Base-by-base conservation (phyloP, 306 rosid species). In the Cucurbita ficifolia region DNA sequence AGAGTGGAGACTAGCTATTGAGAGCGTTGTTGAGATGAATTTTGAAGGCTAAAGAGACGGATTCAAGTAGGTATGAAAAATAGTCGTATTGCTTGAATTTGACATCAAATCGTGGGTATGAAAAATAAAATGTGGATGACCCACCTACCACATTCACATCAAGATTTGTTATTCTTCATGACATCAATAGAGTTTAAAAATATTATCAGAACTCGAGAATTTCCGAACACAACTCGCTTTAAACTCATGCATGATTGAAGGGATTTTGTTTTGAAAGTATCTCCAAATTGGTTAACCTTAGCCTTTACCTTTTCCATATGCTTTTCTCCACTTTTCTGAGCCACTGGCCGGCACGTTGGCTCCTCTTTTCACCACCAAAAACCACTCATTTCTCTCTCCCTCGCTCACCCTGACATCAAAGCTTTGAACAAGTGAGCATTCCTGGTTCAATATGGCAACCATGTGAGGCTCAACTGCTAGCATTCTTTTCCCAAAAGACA, bases 181-280 rank as follows among this genome's bases (percentile, higher is more conserved):
- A 29, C 33, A 2, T 29, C 33, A 29, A 29, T 3, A 2, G 33
- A 29, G 33, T 29, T 2, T 29, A 29, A 29, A 29, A 45, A 55
- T 19, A 55, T 55, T 56, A 21, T 56, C 3, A 59, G 29, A 1
- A 29, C 35, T 2, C 42, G 39, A 7, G 40, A 58, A 22, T 24
- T 58, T 40, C 17, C 64, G 29, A 17, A 55, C 14, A 60, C 55
- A 60, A 36, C 12, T 6, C 69, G 7, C 69, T 35, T 36, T 36
- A 81, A 75, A 60, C 83, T 83, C 77, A 85, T 87, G 81, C 86
- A 87, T 84, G 96, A 81, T 86, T 84, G 93, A 90, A 77, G 91
- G 93, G 81, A 79, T 86, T 84, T 82, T 83, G 52, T 83, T 81
- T 68, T 75, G 39, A 77, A 79, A 68, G 76, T 84, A 84, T 85